phyloP scores from a whole-genome alignment of 2,329 filamentous ascomycete genomes.

The Septoria petroselini region DNA sequence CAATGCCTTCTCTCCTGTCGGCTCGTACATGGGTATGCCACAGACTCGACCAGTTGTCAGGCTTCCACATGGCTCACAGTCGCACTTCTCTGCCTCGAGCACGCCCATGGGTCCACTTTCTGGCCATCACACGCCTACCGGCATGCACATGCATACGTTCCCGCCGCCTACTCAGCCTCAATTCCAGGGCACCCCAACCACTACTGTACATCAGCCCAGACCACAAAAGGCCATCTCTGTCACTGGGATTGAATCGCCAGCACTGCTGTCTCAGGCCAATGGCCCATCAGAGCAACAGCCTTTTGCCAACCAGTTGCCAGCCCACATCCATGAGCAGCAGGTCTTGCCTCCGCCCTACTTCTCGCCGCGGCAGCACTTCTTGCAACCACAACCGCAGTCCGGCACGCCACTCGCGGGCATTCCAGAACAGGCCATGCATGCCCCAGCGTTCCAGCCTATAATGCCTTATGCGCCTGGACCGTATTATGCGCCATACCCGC shows the following conservation, averaged over 20 bases:
- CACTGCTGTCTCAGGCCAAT: slow-evolving; percentile 54
- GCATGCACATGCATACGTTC: slow-evolving; percentile 53
- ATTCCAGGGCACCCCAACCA: slow-evolving; percentile 60
- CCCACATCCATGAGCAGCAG: slow-evolving; percentile 61
- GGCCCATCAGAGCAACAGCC: slow-evolving; percentile 67
- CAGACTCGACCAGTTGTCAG: slow-evolving; percentile 77
- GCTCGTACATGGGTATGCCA: slow-evolving; percentile 59
- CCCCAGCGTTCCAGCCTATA: slow-evolving; percentile 71
- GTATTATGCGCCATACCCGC: slow-evolving; percentile 55
- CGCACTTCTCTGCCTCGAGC: slow-evolving; percentile 35
- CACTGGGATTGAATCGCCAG: slow-evolving; percentile 85
- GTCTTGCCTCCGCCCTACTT: slow-evolving; percentile 50
- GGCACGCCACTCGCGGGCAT: slow-evolving; percentile 87
- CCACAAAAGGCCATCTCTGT: slow-evolving; percentile 94
- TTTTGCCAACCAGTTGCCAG: slow-evolving; percentile 91
- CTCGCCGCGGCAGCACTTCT: slow-evolving; percentile 48
- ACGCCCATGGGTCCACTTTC: slow-evolving; percentile 37
- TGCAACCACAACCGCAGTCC: slow-evolving; percentile 64
- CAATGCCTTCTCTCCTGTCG: slow-evolving; percentile 71
- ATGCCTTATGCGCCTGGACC: slow-evolving; percentile 59
- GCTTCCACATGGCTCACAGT: slow-evolving; percentile 62
- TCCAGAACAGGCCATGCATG: slow-evolving; percentile 86
- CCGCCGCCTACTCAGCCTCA: slow-evolving; percentile 54
- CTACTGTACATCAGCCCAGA: slow-evolving; percentile 88
- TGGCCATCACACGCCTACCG: slow-evolving; percentile 45